Percentiles rank a stretch among this genome's conserved stretches.
Evolutionary conservation across 2,329 filamentous ascomycete genomes (phyloP).

Genomic region (Calonectria pseudoturangicola): DNA sequence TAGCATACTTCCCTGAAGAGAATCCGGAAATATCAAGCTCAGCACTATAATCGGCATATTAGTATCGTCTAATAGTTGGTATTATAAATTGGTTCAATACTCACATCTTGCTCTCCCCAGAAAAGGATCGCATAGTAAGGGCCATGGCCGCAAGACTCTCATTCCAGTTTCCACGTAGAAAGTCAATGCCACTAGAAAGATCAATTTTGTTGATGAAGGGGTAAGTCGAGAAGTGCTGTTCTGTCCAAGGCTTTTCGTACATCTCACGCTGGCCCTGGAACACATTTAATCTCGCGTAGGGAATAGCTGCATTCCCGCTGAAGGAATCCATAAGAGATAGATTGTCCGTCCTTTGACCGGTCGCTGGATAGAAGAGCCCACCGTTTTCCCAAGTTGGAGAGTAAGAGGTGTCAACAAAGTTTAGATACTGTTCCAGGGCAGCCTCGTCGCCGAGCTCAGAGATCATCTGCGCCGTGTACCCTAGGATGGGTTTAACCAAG

Average conservation of each 20-base stretch:
- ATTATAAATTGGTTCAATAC: neutral
- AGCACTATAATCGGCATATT: neutral
- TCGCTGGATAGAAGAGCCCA: neutral
- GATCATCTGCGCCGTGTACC: neutral
- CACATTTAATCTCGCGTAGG: neutral
- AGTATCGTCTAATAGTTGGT: neutral
- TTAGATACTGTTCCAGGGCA: neutral
- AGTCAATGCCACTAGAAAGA: neutral
- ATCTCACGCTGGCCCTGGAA: constrained; percentile 1
- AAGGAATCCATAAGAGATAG: neutral
- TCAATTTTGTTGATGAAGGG: neutral
- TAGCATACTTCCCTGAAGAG: neutral
- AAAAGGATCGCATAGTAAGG: neutral
- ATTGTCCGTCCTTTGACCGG: neutral
- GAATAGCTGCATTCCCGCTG: neutral
- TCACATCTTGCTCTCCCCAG: neutral
- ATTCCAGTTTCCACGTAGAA: neutral
- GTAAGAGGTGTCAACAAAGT: neutral
- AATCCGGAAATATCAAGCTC: constrained; percentile 1
- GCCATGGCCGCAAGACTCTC: neutral
- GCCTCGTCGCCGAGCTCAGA: constrained; percentile 1
- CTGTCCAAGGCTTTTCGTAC: neutral
- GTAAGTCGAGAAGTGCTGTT: neutral
- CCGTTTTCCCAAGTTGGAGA: neutral
- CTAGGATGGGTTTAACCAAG: neutral